Evolutionary conservation across 2,329 filamentous ascomycete genomes (phyloP).

Genomic region (Aspergillus sp.): DNA sequence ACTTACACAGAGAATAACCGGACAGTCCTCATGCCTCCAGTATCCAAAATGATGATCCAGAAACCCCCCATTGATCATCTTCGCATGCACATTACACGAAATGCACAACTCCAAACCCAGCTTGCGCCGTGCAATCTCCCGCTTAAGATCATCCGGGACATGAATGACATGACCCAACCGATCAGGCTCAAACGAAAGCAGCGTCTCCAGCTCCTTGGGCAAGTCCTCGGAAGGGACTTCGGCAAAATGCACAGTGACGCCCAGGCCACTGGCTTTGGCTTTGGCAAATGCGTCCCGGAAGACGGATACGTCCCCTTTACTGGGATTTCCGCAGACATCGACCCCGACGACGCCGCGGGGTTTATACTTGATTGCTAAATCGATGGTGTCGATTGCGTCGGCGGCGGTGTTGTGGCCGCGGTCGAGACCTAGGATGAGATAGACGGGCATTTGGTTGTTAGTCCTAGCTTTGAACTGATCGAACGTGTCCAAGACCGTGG

Average conservation of each 20-base stretch:
- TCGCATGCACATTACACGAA: constrained; percentile 74
- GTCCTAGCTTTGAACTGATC: constrained; percentile 40
- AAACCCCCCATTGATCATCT: constrained; percentile 63
- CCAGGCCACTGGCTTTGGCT: constrained; percentile 53
- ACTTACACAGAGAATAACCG: constrained; percentile 66
- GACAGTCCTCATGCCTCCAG: constrained; percentile 59
- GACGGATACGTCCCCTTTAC: constrained; percentile 54
- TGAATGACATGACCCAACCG: constrained; percentile 76
- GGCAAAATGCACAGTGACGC: constrained; percentile 73
- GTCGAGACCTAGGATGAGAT: constrained; percentile 71
- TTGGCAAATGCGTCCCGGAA: constrained; percentile 57
- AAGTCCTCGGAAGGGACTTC: constrained; percentile 58
- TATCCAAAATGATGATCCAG: constrained; percentile 71
- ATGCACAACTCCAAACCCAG: constrained; percentile 72
- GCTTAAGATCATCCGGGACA: constrained; percentile 57
- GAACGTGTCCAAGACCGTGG: constrained; percentile 63
- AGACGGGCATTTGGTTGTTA: constrained; percentile 50
- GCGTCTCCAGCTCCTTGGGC: constrained; percentile 55
- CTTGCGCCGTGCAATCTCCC: constrained; percentile 48
- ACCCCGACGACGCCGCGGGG: constrained; percentile 62
- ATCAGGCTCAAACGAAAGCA: constrained; percentile 63
- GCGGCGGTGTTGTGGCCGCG: constrained; percentile 54
- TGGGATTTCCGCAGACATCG: constrained; percentile 75
- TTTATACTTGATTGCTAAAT: constrained; percentile 56
- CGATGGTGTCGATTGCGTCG: constrained; percentile 61